Base-by-base conservation (phyloP, 768 basidiomycete genomes). In the Suillus brevipes region DNA sequence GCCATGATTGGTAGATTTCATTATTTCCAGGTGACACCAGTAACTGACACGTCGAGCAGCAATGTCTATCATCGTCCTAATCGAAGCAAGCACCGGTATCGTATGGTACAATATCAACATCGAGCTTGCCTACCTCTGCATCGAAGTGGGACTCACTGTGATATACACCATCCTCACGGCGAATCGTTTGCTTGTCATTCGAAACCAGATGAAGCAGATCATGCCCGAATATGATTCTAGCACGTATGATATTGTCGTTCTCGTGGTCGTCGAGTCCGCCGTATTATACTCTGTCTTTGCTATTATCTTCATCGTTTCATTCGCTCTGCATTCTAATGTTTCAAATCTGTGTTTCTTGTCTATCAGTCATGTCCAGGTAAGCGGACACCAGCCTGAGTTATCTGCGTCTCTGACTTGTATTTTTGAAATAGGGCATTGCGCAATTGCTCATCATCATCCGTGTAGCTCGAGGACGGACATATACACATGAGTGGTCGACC, bases 251-350 rank as follows among this genome's bases (percentile, higher is more conserved):
- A 67, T 63, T 3, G 69, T 77, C 0, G 65, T 67, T 0, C 66
- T 71, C 23, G 78, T 81, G 73, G 62, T 80, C n/a, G 64, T 81
- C 64, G 80, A 82, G 62, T 77, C 76, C 13, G 78, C 79, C 1
- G 66, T 72, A 0, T 59, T 75, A 14, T 78, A 78, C 60, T 61
- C 74, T 1, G 55, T 67, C 2, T 64, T 73, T 28, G 69, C 68
- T 13, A 42, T 80, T 20, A 55, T 78, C 23, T 80, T 78, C 64
- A 65, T 81, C 37, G 78, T 49, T 14, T 63, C 74, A 1, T 81
- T 73, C 53, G 73, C 70, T 1, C 20, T 71, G 2, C 65, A 72
- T 49, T 69, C 65, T 6, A 61, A 71, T 6, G 25, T 77, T 16
- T 70, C 71, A 18, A 78, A 79, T 61, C 65, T 78, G 3, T 70